Evolutionary conservation across 345 rosid genomes (phyloP).

Genomic region (Salix brachista): DNA sequence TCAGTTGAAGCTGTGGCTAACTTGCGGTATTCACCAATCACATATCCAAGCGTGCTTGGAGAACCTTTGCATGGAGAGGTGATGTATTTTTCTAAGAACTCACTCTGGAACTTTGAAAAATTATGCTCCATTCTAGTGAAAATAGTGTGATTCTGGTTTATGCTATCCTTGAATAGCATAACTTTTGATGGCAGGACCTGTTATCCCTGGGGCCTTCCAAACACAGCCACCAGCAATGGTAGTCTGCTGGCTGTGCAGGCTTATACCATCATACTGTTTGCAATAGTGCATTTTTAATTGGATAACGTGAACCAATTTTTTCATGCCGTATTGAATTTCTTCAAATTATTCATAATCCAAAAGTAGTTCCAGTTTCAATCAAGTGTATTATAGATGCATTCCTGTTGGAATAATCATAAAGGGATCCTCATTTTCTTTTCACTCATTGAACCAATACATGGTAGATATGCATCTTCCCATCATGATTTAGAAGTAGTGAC

Average conservation of each 20-base stretch:
- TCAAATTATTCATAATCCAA: background rate
- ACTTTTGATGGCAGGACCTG: too few species aligned
- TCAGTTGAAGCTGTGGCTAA: constrained; percentile 67
- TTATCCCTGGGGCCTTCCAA: too few species aligned
- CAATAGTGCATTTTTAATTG: too few species aligned
- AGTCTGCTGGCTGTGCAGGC: too few species aligned
- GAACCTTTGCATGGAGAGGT: constrained; percentile 99
- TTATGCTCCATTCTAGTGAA: background rate
- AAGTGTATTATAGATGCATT: too few species aligned
- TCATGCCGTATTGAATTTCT: background rate
- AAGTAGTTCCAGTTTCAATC: background rate
- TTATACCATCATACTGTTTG: too few species aligned
- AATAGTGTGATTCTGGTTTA: background rate
- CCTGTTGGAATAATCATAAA: too few species aligned
- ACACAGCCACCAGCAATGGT: too few species aligned
- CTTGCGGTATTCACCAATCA: constrained; percentile 82
- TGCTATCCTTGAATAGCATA: background rate
- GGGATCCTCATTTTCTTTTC: too few species aligned
- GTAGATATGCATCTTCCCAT: too few species aligned
- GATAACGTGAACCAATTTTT: background rate
- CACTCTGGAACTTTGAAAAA: background rate
- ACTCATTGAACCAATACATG: too few species aligned
- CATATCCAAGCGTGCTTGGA: constrained; percentile 96
- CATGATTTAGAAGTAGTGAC: too few species aligned
- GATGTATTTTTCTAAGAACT: constrained; percentile 19